Percentiles rank a stretch among this genome's conserved stretches.
Conservation (phyloP, 495 filamentous ascomycete species). For the Trichoderma gamsii region DNA sequence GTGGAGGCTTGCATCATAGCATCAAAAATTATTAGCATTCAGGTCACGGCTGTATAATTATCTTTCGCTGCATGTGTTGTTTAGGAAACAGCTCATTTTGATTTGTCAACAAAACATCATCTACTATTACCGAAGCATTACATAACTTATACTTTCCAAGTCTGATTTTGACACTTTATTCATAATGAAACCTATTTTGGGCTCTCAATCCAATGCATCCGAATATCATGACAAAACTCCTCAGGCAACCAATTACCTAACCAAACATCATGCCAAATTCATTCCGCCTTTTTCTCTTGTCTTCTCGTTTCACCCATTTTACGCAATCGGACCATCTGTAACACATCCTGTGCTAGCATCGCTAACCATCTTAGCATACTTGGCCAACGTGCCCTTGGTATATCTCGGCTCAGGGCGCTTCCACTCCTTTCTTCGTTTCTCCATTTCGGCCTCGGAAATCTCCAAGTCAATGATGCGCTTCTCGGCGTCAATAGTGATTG, state of each 20-base stretch:
- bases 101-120: neutral
- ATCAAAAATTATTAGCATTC: neutral
- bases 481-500: slow-evolving; percentile 67
- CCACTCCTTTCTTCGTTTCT: slow-evolving; percentile 56
- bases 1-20: neutral
- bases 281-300: neutral
- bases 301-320: neutral
- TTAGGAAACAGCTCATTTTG: neutral
- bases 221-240: slow-evolving; percentile 3
- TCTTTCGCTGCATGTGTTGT: no score
- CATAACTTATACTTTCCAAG: neutral
- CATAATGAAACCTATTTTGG: neutral
- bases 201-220: neutral
- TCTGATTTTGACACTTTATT: neutral
- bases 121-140: no score
- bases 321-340: slow-evolving; percentile 48
- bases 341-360: slow-evolving; percentile 79
- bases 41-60: no score
- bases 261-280: neutral
- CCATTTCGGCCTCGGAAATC: slow-evolving; percentile 58
- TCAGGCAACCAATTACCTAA: neutral
- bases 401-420: slow-evolving; percentile 61
- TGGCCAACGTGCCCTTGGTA: slow-evolving; percentile 65
- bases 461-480: slow-evolving; percentile 54
- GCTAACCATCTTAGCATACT: slow-evolving; percentile 64